Evolutionary conservation across 2,329 filamentous ascomycete species (phyloP).

Genomic region (Bipolaris zeicola): DNA sequence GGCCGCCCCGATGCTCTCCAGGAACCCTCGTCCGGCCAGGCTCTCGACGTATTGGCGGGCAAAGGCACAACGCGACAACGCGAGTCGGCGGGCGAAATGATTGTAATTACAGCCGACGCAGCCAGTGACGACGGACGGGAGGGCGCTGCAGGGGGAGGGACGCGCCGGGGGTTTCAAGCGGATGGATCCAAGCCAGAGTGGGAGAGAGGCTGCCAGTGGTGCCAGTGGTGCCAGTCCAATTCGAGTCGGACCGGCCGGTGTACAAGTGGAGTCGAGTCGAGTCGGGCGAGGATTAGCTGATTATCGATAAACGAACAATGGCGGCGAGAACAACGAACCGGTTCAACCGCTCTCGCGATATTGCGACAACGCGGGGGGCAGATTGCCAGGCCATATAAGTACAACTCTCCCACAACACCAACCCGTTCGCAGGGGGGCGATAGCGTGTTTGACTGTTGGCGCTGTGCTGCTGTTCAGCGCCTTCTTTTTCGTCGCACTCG

Average conservation of each 20-base stretch:
- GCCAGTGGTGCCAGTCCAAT: no score
- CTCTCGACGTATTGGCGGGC: slow-evolving; percentile 27
- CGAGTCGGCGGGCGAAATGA: slow-evolving; percentile 35
- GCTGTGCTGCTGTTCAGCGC: slow-evolving; percentile 10
- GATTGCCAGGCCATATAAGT: slow-evolving; percentile 12
- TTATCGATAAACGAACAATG: slow-evolving; percentile 7
- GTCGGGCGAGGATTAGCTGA: not conserved
- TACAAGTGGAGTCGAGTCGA: not conserved
- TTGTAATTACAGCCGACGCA: slow-evolving; percentile 30
- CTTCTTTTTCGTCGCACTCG: slow-evolving; percentile 19
- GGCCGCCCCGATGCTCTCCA: slow-evolving; percentile 24
- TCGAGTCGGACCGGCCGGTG: no score
- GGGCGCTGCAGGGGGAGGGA: slow-evolving; percentile 30
- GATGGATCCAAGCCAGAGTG: not conserved
- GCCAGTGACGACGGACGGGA: slow-evolving; percentile 40
- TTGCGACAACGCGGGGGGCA: slow-evolving; percentile 3
- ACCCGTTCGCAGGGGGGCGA: not conserved
- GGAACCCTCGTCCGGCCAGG: slow-evolving; percentile 28
- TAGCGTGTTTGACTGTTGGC: slow-evolving; percentile 14
- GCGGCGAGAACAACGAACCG: not conserved
- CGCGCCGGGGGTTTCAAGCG: slow-evolving; percentile 21
- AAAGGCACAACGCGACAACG: slow-evolving; percentile 39
- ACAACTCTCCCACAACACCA: slow-evolving; percentile 1
- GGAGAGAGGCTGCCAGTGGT: not conserved
- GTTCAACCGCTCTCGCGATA: not conserved